phyloP scores from a whole-genome alignment of 352 stramenopile species.

The Nothophytophthora sp. region DNA sequence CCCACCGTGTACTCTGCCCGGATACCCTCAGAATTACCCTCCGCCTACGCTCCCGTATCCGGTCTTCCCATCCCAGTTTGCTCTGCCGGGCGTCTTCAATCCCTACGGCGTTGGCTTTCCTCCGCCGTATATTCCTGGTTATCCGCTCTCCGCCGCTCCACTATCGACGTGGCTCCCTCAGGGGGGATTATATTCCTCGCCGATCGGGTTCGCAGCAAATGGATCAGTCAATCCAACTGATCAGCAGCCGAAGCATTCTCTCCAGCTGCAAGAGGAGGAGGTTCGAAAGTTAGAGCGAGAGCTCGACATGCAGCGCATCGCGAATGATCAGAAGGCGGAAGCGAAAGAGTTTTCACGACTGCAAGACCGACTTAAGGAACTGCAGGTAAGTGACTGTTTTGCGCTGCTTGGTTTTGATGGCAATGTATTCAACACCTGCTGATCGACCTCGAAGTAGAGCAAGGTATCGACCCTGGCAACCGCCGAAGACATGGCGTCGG shows the following conservation, averaged over 20 bases:
- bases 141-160: constrained; percentile 3
- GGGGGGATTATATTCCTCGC: constrained; percentile 1
- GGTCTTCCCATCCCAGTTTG: constrained; percentile 4
- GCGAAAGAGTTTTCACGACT: constrained; percentile 25
- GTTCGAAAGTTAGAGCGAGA: constrained; percentile 26
- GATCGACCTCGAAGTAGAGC: constrained; percentile 30
- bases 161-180: constrained; percentile 5
- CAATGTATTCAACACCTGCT: constrained; percentile 8
- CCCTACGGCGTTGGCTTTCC: constrained; percentile 19
- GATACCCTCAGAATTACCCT: constrained; percentile 7
- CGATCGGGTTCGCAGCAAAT: background rate
- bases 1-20: constrained; percentile 1
- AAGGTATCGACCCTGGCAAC: constrained; percentile 24
- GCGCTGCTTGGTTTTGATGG: background rate
- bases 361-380: constrained; percentile 16
- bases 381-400: constrained; percentile 21
- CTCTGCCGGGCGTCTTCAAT: constrained; percentile 1
- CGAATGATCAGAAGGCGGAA: constrained; percentile 18
- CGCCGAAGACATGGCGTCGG: constrained; percentile 3
- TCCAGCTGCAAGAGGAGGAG: constrained; percentile 26
- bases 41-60: constrained; percentile 1
- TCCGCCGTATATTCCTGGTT: constrained; percentile 11
- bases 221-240: background rate
- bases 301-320: constrained; percentile 18
- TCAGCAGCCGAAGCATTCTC: constrained; percentile 1